Evolutionary conservation across 352 stramenopile genomes (phyloP).

Genomic region (Globisporangium camurandrum): DNA sequence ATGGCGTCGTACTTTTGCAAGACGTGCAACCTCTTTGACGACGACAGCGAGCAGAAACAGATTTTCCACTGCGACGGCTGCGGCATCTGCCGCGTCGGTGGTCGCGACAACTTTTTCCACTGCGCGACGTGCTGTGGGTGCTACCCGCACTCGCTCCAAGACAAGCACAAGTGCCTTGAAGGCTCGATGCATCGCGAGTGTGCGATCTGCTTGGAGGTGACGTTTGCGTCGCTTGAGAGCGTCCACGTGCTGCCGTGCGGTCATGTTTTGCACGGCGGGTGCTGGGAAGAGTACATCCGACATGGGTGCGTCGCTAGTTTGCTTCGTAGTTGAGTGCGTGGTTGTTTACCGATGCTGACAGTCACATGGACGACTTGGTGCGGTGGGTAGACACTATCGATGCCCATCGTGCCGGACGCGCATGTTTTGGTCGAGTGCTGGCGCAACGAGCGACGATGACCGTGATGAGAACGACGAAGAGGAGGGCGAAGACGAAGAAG

Average conservation of each 20-base stretch:
- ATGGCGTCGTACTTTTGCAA: slow-evolving; percentile 64
- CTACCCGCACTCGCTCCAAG: slow-evolving; percentile 58
- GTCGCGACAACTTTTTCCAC: slow-evolving; percentile 75
- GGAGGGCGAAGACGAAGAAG: slow-evolving; percentile 9
- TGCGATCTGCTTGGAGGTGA: slow-evolving; percentile 75
- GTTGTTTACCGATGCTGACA: neutral
- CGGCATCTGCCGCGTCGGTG: slow-evolving; percentile 70
- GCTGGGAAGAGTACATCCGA: slow-evolving; percentile 54
- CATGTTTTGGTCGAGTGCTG: slow-evolving; percentile 36
- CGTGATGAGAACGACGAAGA: slow-evolving; percentile 11
- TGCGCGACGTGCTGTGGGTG: slow-evolving; percentile 71
- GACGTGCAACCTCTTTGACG: slow-evolving; percentile 70
- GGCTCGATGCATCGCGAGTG: slow-evolving; percentile 78
- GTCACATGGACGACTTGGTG: slow-evolving; percentile 1
- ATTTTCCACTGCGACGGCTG: slow-evolving; percentile 73
- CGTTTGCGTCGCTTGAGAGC: slow-evolving; percentile 66
- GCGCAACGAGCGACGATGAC: slow-evolving; percentile 15
- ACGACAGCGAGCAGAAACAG: slow-evolving; percentile 47
- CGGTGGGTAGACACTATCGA: slow-evolving; percentile 21
- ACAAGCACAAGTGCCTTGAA: slow-evolving; percentile 75
- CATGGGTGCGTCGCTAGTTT: slow-evolving; percentile 55
- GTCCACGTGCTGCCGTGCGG: slow-evolving; percentile 66
- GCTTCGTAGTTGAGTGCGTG: too few species aligned
- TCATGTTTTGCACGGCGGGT: slow-evolving; percentile 67
- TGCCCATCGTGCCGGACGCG: slow-evolving; percentile 58